Conservation (phyloP, 2,329 filamentous ascomycete genomes). For the Leptographium lundbergii region DNA sequence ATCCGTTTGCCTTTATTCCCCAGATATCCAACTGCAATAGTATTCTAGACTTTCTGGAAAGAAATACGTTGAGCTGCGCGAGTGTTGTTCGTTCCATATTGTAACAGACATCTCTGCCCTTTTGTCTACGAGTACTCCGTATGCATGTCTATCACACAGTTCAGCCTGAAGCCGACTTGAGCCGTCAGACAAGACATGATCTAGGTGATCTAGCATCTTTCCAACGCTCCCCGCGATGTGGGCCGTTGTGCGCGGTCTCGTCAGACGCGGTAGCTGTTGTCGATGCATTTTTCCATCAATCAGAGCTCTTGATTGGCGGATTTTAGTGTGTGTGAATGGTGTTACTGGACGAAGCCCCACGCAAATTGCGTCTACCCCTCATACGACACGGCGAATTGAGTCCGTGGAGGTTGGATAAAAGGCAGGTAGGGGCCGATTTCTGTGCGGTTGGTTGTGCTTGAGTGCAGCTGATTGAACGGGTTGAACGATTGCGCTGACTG, state of each 20-base stretch:
- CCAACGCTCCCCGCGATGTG: too few relatives aligned
- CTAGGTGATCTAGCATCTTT: too few relatives aligned
- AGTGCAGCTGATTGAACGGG: background rate
- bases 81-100: too few relatives aligned
- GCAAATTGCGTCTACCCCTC: background rate
- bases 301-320: conserved; percentile 6
- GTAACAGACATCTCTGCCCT: too few relatives aligned
- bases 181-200: too few relatives aligned
- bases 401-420: background rate
- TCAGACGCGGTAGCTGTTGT: background rate
- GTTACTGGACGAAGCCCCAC: background rate
- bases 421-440: background rate
- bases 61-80: too few relatives aligned
- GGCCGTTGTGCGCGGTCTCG: too few relatives aligned
- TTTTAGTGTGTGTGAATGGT: background rate
- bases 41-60: background rate
- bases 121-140: too few relatives aligned
- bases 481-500: too few relatives aligned
- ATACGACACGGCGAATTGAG: background rate
- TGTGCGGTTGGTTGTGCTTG: too few relatives aligned
- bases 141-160: too few relatives aligned
- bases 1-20: background rate
- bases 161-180: too few relatives aligned
- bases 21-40: background rate
- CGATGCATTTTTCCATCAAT: conserved; percentile 20